A percentile compares a stretch with the other conserved stretches of the same genome.
Evolutionary conservation across 129 eudicot species (phyloP).

Genomic region (Saposhnikovia divaricata): DNA sequence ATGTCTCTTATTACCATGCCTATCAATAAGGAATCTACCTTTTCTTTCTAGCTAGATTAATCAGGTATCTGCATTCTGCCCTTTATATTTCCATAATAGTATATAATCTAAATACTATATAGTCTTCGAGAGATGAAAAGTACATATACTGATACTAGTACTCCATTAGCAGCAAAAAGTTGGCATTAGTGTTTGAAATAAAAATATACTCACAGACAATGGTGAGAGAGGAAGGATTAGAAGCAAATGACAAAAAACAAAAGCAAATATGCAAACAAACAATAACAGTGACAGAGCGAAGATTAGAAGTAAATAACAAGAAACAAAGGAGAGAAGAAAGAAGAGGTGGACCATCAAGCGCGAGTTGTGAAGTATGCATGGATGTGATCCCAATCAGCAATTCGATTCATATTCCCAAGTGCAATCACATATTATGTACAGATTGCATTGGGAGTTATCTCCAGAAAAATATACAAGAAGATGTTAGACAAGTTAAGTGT

Average conservation of each 20-base stretch:
- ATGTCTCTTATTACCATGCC: background rate
- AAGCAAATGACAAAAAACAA: background rate
- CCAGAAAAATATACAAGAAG: background rate
- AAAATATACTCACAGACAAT: background rate
- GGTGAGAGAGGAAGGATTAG: background rate
- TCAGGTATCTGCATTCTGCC: no score
- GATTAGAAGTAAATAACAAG: background rate
- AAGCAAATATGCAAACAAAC: background rate
- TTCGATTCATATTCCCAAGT: background rate
- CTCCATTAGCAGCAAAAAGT: background rate
- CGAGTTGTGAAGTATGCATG: background rate
- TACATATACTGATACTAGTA: background rate
- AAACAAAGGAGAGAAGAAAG: background rate
- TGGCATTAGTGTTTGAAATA: background rate
- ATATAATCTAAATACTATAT: no score
- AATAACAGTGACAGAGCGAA: background rate
- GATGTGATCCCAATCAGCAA: background rate
- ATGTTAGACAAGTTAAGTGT: constrained; percentile 5
- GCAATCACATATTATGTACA: background rate
- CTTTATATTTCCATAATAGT: no score
- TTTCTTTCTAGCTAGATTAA: background rate
- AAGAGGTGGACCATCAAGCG: background rate
- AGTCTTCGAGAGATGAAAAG: no score
- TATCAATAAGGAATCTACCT: background rate
- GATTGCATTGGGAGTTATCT: background rate